phyloP scores from a whole-genome alignment of 169 alveolate species.

The Plasmodium chabaudi region DNA sequence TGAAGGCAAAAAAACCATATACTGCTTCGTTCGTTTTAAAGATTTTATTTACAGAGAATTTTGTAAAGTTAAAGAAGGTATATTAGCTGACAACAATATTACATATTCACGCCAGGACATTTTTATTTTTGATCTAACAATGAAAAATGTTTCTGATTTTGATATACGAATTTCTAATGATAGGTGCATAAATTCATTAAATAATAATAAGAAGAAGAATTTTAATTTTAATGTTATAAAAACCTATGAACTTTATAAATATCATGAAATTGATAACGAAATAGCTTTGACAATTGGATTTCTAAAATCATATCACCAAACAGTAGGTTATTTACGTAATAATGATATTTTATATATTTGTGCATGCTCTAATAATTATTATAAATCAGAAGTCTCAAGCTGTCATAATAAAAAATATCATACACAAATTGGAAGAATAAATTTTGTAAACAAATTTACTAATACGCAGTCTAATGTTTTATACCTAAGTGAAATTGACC shows the following conservation, averaged over 20 bases:
- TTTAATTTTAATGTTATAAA: neutral
- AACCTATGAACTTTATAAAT: constrained; percentile 8
- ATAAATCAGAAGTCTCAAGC: neutral
- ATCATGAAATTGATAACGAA: constrained; percentile 52
- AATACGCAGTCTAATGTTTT: neutral
- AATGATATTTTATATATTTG: constrained; percentile 22
- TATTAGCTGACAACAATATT: constrained; percentile 15
- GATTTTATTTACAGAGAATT: constrained; percentile 33
- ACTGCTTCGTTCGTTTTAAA: constrained; percentile 32
- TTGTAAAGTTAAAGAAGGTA: constrained; percentile 19
- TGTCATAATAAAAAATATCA: neutral
- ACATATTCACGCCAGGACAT: neutral
- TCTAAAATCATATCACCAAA: neutral
- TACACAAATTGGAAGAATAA: constrained; percentile 1
- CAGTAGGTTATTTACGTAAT: neutral
- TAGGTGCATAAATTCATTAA: neutral
- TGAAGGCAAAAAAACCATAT: constrained; percentile 11
- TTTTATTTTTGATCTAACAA: constrained; percentile 31
- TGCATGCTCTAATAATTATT: constrained; percentile 54
- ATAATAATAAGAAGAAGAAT: neutral
- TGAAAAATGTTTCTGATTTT: constrained; percentile 77
- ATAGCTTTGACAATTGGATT: constrained; percentile 45
- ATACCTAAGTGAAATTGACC: neutral
- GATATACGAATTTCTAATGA: neutral
- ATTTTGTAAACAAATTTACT: neutral